phyloP scores from a whole-genome alignment of 139 green algal genomes.

The Helicosporidium sp. region DNA sequence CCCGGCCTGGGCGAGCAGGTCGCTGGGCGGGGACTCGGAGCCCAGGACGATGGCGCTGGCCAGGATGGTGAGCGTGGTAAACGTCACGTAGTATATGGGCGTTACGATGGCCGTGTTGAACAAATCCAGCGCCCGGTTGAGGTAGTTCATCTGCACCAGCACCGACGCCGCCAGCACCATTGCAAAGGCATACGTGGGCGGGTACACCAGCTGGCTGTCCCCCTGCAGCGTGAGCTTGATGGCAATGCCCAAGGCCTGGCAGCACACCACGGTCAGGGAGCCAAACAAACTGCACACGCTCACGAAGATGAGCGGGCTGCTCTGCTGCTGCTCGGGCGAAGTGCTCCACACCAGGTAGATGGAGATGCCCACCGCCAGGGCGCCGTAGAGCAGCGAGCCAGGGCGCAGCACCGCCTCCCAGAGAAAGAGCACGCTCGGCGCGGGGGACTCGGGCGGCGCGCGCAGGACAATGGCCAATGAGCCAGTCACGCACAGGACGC shows the following conservation, averaged over 20 bases:
- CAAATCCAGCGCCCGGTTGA: slow-evolving; percentile 89
- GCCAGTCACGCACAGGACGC: slow-evolving; percentile 77
- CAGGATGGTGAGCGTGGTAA: slow-evolving; percentile 77
- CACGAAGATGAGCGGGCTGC: slow-evolving; percentile 80
- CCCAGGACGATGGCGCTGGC: slow-evolving; percentile 56
- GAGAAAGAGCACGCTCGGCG: slow-evolving; percentile 60
- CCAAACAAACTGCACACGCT: slow-evolving; percentile 85
- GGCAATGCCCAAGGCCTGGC: slow-evolving; percentile 89
- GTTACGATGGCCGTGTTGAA: slow-evolving; percentile 95
- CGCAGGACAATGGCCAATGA: slow-evolving; percentile 77
- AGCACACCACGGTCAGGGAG: slow-evolving; percentile 81
- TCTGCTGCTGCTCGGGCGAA: slow-evolving; percentile 35
- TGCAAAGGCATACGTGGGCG: slow-evolving; percentile 49
- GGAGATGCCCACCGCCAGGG: slow-evolving; percentile 27
- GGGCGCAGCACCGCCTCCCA: slow-evolving; percentile 49
- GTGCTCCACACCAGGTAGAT: slow-evolving; percentile 44
- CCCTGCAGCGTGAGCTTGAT: slow-evolving; percentile 86
- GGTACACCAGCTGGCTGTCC: slow-evolving; percentile 67
- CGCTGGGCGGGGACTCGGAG: slow-evolving; percentile 37
- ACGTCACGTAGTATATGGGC: slow-evolving; percentile 98
- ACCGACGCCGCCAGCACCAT: slow-evolving; percentile 61
- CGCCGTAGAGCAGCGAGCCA: slow-evolving; percentile 70
- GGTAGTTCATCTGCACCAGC: slow-evolving; percentile 90
- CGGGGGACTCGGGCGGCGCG: slow-evolving; percentile 56
- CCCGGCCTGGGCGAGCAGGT: slow-evolving; percentile 55